Base-by-base conservation (phyloP, 805 yeast genomes). In the Starmerella stigmatis region DNA sequence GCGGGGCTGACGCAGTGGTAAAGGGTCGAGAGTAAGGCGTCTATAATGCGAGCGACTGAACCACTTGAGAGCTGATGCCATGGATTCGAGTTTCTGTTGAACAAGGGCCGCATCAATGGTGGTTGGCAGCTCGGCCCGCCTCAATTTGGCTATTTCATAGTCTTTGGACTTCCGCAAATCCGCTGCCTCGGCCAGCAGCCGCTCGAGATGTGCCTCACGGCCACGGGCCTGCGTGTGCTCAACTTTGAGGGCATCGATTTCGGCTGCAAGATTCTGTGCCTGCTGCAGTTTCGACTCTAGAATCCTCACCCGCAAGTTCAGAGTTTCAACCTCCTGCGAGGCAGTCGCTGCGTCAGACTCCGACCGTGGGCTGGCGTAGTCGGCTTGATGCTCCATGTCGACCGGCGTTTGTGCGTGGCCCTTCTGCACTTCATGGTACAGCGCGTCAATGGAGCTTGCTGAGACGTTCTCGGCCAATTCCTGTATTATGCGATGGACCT, bases 131-230 rank as follows among this genome's bases (percentile, higher is more conserved):
- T 28, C 40, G 16, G 25, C 31, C 16, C 28, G 20, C 23, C 22
- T 26, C 15, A 60, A 48, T 23, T 51, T 51, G 0, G 36, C 34
- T 6, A 62, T 45, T 9, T 55, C 49, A 4, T 23, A 34, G 22
- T 57, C 57, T 1, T 57, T 50, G 4, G 46, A 50, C 9, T 21
- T 35, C 3, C 52, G 40, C 21, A 45, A 36, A 20, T 53, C 51
- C 17, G 48, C 38, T 1, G 48, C 20, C 10, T 31, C 28, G 11
- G 13, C 26, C 6, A 44, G n/a, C 22, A 32, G 20, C 27, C 12
- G 11, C 11, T 21, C 17, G 13, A 41, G 41, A 5, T 27, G 19
- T 13, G 20, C 19, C 15, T 44, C 43, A 3, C 31, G 29, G 25
- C 9, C 27, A 3, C 16, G 19, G 1, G 47, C 42, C 15, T 12